Base-by-base conservation (phyloP, 2,329 filamentous ascomycete species). In the Amesomyces nigricolor region DNA sequence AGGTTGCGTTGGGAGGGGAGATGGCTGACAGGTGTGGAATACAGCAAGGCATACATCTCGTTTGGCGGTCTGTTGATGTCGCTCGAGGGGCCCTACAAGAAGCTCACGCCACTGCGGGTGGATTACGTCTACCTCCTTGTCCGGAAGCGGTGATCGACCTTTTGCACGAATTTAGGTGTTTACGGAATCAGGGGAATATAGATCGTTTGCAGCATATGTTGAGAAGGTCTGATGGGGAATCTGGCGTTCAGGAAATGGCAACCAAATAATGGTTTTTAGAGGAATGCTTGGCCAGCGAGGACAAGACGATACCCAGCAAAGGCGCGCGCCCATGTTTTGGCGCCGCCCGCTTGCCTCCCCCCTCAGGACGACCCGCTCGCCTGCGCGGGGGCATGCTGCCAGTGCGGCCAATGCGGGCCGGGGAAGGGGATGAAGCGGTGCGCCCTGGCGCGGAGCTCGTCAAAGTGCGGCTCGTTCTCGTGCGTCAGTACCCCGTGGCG, bases 11-110 rank as follows among this genome's bases (percentile, higher is more conserved):
- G 13, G 11, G 5, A 7, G n/a, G 37, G 45, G 8, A 30, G 38
- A 5, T 43, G 26, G 22, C 45, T 42, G 38, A 42, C 51, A 60
- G 47, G 57, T 3, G 19, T 19, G 35, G 11, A 43, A 39, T 59
- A 62, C 64, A 97, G 92, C 70, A 95, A 96, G 71, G 89, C 91
- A 29, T 99, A 92, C 73, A 81, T 95, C 64, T 96, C 91, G 1
- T 99, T 96, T 66, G 94, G 94, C 47, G 94, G 94, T 7, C 76
- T 99, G 61, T 74, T 99, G 66, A 86, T 97, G 74, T 90, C 87
- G 65, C 80, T 99, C 54, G 88, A 96, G 67, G 94, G 95, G 5
- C 94, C 94, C 2, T 94, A 95, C 72, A 95, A 94, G 79, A 96
- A 96, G 77, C 82, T 99, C 60, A 95, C 88, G 35, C 88, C 91